Conservation (phyloP, 2,329 filamentous ascomycete species). For the Teratosphaeria destructans region DNA sequence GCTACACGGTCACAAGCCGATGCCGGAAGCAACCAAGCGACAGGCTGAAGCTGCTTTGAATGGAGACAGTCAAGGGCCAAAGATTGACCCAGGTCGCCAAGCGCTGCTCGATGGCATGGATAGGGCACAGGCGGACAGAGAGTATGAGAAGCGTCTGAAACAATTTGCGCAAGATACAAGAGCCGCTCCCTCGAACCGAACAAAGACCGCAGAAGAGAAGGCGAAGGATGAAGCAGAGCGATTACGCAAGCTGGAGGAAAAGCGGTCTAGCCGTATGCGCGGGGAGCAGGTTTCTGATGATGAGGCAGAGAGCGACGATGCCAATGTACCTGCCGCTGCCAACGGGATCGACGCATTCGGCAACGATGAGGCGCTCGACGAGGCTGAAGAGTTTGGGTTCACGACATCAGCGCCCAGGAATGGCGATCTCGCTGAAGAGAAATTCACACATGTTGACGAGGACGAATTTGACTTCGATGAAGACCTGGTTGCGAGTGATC, state of each 20-base stretch:
- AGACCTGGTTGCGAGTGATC: constrained; percentile 73
- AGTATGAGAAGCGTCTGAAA: constrained; percentile 77
- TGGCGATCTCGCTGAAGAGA: constrained; percentile 23
- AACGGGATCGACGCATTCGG: constrained; percentile 26
- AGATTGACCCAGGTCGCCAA: constrained; percentile 51
- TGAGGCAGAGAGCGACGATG: constrained; percentile 33
- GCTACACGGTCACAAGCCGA: constrained; percentile 48
- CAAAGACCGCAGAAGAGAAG: constrained; percentile 83
- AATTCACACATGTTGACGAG: constrained; percentile 74
- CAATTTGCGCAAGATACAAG: constrained; percentile 76
- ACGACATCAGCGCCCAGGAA: constrained; percentile 34
- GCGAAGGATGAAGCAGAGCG: constrained; percentile 65
- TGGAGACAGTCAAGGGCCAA: constrained; percentile 24
- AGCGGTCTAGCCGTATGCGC: constrained; percentile 74
- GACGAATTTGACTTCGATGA: constrained; percentile 90
- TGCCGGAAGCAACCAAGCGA: constrained; percentile 16
- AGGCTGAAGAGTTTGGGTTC: constrained; percentile 54
- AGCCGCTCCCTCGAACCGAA: constrained; percentile 74
- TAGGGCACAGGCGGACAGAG: constrained; percentile 62
- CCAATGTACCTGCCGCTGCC: constrained; percentile 9
- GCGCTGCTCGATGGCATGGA: constrained; percentile 51
- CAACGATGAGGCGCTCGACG: constrained; percentile 36
- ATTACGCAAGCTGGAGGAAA: constrained; percentile 71
- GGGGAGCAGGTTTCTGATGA: constrained; percentile 67
- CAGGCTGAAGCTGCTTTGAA: constrained; percentile 22